A percentile compares a stretch with the other conserved stretches of the same genome.
phyloP scores from a whole-genome alignment of 1,139 yeast species.

The Taphrina flavorubra region DNA sequence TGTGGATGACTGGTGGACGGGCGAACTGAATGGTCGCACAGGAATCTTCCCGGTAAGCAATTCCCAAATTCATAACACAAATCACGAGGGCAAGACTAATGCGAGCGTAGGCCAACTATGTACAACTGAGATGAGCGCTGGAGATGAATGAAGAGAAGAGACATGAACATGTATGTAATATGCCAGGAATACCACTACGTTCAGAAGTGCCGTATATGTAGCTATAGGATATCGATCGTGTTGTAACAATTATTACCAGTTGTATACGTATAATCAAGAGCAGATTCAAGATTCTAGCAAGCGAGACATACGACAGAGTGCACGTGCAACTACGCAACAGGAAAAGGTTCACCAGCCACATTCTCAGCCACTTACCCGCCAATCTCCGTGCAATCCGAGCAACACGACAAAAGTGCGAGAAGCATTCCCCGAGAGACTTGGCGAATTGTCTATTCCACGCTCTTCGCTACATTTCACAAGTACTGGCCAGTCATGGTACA shows the following conservation, averaged over 20 bases:
- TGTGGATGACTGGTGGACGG: constrained; percentile 99
- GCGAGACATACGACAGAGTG: neutral
- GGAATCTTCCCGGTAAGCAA: constrained; percentile 94
- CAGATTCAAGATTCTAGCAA: no score
- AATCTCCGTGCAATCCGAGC: neutral
- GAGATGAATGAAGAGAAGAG: neutral
- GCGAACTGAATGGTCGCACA: constrained; percentile 75
- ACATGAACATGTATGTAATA: no score
- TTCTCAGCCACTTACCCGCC: neutral
- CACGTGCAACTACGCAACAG: neutral
- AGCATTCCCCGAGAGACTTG: constrained; percentile 1
- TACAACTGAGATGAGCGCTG: constrained; percentile 7
- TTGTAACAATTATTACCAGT: no score
- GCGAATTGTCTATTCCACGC: neutral
- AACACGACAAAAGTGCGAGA: neutral
- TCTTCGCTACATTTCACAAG: no score
- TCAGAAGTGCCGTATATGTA: no score
- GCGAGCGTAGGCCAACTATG: constrained; percentile 20
- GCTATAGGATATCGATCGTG: no score
- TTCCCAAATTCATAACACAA: neutral
- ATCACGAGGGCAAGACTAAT: neutral
- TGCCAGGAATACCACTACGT: no score
- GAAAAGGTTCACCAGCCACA: constrained; percentile 7
- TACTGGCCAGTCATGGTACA: neutral
- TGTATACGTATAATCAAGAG: no score